Evolutionary conservation across 1,284 basidiomycete genomes (phyloP), one percentile per base, ranked within the genome.

Genomic region (Puccinia triticina): DNA sequence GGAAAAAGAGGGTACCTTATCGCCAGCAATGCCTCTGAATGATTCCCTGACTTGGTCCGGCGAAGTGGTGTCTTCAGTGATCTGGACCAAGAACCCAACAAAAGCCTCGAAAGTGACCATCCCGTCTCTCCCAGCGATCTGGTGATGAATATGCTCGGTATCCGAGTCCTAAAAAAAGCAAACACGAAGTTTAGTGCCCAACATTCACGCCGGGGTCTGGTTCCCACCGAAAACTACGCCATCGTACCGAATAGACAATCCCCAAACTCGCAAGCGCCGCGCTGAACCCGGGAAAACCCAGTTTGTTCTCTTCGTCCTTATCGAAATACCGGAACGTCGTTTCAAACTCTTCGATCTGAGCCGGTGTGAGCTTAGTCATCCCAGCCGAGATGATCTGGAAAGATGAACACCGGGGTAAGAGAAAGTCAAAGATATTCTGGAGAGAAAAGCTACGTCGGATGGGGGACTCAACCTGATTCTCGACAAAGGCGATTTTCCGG

Each of bases 241-340:
- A n/a, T 87, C 90, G 83, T 83, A 92, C 92, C 26, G 93, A 93
- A 87, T 95, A 98, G 29, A 96, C 93, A 83, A 99, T 94, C 0
- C 96, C 96, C 69, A 98, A 89, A 88, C 94, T 95, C 1, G 96
- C 96, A 26, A 99, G 89, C 0, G 96, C 96, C 18, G 94, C 94
- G 23, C 92, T 91, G 90, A 98, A 93, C 88, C 98, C 95, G 1
- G 93, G 90, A 79, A 93, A 88, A 81, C 91, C 91, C 50, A 99
- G 90, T 0, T 93, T 94, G 87, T 98, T 97, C 71, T 92, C 91
- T 85, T 94, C 93, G 85, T 98, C 95, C 84, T 92, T 92, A 88
- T 98, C 96, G 86, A 99, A 99, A 88, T 98, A 96, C 82, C 96
- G 91, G 91, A 98, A 99, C 0, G 96, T 97, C 86, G 92, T 92